Base-by-base conservation (phyloP, 2,329 filamentous ascomycete genomes). In the Hirsutella thompsonii region DNA sequence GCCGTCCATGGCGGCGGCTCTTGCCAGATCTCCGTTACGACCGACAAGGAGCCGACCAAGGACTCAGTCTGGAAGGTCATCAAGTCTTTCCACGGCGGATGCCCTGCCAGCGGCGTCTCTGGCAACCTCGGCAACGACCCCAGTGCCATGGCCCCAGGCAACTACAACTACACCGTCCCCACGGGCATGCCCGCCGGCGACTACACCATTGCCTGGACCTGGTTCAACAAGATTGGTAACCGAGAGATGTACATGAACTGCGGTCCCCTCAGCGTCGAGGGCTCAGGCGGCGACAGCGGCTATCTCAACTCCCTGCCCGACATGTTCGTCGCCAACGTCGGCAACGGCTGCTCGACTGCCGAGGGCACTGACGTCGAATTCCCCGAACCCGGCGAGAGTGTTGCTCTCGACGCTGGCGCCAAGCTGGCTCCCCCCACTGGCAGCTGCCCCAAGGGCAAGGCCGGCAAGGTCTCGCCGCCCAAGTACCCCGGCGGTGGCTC, bases 241-340 rank as follows among this genome's bases (percentile, higher is more conserved):
- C 81, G 89, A 1, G 92, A 96, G 58, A 87, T 94, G 72, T 95
- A 96, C 71, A 94, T 94, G 88, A 93, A 94, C 72, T 98, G 90
- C 52, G 86, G 83, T 0, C 77, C 85, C 0, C 60, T 94, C 37
- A 72, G 69, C 0, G 69, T 96, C 20, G 75, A 74, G 0, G 74
- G 74, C 8, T 48, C 46, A 0, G 63, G 61, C 0, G 73, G 73
- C 40, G 59, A 61, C 35, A 52, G 76, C 42, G 59, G 67, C 2
- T 74, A 74, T 48, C 73, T 81, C 46, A 56, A 74, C 32, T 58
- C 63, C 0, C 79, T 93, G 77, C 83, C 84, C 0, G 62, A 74
- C 21, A 74, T 88, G 61, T 84, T 86, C 47, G 63, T 77, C 10
- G 82, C 79, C 53, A 87, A 87, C 53, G 53, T 83, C 5, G 61